These are phyloP conservation scores for Paradendryphiella salina DNA, from an alignment of 2,329 filamentous ascomycete genomes.

Conservation along the genomic window DNA sequence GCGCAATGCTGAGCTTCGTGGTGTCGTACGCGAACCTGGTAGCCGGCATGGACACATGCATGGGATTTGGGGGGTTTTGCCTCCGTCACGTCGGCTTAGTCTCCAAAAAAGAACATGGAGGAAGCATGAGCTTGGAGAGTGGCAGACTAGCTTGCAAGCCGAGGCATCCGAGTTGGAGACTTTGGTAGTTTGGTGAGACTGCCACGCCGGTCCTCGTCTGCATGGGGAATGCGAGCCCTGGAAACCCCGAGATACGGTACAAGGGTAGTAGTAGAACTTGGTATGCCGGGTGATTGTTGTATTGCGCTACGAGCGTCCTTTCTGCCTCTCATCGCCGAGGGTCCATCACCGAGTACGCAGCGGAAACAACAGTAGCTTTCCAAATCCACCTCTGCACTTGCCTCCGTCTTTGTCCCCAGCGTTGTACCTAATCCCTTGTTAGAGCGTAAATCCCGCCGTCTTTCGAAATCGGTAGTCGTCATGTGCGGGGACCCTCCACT, in stretches of 20 bases:
- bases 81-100: constrained; percentile 17
- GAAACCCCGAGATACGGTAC: constrained; percentile 5
- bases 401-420: neutral
- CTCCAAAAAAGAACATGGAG: neutral
- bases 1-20: constrained; percentile 12
- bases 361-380: too few species aligned
- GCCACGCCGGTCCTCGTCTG: neutral
- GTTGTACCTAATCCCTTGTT: neutral
- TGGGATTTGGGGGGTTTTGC: neutral
- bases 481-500: constrained; percentile 18
- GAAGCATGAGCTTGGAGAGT: neutral
- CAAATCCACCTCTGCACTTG: neutral
- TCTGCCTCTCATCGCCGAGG: neutral
- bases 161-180: neutral
- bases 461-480: neutral
- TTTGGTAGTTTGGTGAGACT: neutral
- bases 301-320: neutral
- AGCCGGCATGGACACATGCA: constrained; percentile 9
- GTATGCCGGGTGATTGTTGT: neutral
- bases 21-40: constrained; percentile 18
- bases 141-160: neutral
- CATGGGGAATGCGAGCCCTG: constrained; percentile 2
- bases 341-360: neutral
- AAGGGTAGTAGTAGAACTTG: neutral
- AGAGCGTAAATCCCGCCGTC: neutral